Conservation (phyloP, 1,284 basidiomycete species). For the Salmacisia buchloeana region DNA sequence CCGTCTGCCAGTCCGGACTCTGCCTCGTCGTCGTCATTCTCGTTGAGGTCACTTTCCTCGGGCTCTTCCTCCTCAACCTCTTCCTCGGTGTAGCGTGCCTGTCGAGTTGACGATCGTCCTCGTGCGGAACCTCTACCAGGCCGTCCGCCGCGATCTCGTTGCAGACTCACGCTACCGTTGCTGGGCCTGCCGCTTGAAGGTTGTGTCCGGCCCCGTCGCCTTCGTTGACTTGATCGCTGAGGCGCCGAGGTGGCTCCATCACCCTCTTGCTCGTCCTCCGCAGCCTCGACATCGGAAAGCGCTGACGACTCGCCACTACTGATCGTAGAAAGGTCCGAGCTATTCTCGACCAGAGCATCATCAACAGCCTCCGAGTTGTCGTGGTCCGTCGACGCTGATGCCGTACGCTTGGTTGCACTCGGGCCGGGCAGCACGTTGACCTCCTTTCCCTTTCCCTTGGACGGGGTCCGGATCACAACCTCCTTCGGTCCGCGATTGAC, state of each 20-base stretch:
- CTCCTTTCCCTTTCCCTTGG: background rate
- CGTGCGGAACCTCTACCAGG: too few species aligned
- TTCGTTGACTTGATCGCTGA: background rate
- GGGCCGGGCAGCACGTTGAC: background rate
- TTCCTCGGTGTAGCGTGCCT: constrained; percentile 3
- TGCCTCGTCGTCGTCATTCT: background rate
- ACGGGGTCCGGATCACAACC: background rate
- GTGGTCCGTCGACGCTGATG: background rate
- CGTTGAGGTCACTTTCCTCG: background rate
- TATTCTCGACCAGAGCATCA: background rate
- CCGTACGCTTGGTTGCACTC: background rate
- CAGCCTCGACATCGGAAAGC: background rate
- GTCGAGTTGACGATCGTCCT: too few species aligned
- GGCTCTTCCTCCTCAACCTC: background rate
- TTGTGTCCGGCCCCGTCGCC: background rate
- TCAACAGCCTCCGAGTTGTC: background rate
- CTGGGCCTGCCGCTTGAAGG: too few species aligned
- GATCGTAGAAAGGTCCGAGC: background rate
- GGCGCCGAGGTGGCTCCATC: background rate
- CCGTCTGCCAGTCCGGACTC: constrained; percentile 12
- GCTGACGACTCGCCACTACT: background rate
- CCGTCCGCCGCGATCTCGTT: too few species aligned
- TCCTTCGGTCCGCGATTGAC: constrained; percentile 1
- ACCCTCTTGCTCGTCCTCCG: background rate
- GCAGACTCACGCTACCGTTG: too few species aligned